Base-by-base conservation (phyloP, 306 rosid species). In the Glycine tomentella region DNA sequence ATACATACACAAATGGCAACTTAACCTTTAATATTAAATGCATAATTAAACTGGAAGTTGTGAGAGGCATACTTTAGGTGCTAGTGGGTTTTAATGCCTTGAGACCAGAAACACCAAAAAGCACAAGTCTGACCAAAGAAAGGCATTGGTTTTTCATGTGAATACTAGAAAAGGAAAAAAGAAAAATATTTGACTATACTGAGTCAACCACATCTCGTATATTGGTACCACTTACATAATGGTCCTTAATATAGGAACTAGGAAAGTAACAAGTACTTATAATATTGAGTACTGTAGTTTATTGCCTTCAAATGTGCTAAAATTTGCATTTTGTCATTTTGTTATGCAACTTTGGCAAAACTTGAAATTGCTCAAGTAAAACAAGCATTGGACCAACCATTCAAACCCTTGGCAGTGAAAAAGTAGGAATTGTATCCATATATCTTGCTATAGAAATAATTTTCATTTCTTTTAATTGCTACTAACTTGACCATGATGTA, bases 371-470 rank as follows among this genome's bases (percentile, higher is more conserved):
- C 44, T 16, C 64, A 1, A 65, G 74, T 77, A 64, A 34, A 52
- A 36, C 64, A 77, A 50, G 81, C 81, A 65, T 51, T 55, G 33
- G 14, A 53, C 66, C 33, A 44, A 68, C 48, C 40, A 78, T 40
- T 66, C 15, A 78, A 45, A 53, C 7, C 45, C 69, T 55, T n/a
- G 53, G 5, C 51, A 16, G 64, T 16, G 20, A 48, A 67, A 77
- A 38, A 7, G 46, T 44, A 67, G 59, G 80, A 11, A 45, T 42
- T n/a, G 50, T 38, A 63, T 63, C 64, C 40, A 36, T 64, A 11
- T 20, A 53, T 66, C 66, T 50, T 12, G 70, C 52, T 33, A 45
- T 5, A 68, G 17, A 78, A 25, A 59, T 33, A 11, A 11, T 53
- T 17, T 8, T 44, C 4, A 7, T 16, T 38, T 52, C 12, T 63